Conservation (phyloP, 306 rosid species). For the Gleditsia sinensis region DNA sequence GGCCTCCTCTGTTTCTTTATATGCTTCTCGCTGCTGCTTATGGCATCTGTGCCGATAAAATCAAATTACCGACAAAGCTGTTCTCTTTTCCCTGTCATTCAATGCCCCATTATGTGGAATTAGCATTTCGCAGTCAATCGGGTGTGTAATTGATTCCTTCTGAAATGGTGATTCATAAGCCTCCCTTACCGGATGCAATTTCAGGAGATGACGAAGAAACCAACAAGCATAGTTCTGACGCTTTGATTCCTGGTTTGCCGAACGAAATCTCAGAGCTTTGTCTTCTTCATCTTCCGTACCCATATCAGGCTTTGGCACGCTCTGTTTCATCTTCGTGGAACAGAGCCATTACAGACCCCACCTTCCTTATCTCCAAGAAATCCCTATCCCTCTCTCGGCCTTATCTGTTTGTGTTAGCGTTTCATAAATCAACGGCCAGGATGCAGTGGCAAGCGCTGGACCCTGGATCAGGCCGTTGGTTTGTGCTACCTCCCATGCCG, state of each 20-base stretch:
- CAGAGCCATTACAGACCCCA: constrained; percentile 49
- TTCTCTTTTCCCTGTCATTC: background rate
- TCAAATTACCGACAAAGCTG: background rate
- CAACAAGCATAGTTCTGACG: constrained; percentile 1
- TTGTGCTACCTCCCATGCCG: constrained; percentile 57
- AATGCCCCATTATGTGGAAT: background rate
- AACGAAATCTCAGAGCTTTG: constrained; percentile 65
- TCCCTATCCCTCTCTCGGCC: constrained; percentile 41
- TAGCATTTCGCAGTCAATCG: background rate
- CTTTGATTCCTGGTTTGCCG: constrained; percentile 64
- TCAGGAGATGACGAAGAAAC: background rate
- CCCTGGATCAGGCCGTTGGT: constrained; percentile 66
- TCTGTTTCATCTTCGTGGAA: constrained; percentile 68
- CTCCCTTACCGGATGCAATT: background rate
- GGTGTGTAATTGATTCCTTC: background rate
- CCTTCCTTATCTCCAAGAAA: constrained; percentile 39
- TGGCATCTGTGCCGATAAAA: no score
- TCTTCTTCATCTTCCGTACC: constrained; percentile 69
- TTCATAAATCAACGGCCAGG: constrained; percentile 40
- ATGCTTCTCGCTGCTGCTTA: background rate
- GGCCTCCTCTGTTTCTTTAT: background rate
- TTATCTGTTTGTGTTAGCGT: constrained; percentile 52
- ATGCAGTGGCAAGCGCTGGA: constrained; percentile 68
- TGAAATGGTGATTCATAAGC: constrained; percentile 18
- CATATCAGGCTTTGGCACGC: constrained; percentile 57